Base-by-base conservation (phyloP, 768 basidiomycete species). In the Porphyrellus cyaneotinctus region DNA sequence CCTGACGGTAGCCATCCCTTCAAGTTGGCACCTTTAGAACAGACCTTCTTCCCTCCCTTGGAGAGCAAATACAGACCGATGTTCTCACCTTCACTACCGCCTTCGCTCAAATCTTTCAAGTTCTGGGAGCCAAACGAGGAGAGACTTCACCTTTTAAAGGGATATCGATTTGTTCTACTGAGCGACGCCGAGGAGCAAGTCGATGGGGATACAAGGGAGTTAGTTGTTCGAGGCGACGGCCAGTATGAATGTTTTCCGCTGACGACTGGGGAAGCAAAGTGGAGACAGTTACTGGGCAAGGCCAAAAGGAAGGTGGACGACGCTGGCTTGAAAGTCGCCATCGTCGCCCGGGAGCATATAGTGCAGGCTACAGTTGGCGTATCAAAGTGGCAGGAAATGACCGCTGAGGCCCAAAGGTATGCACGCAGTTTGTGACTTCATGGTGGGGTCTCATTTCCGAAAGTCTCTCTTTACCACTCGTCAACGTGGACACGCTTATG, bases 51-150 rank as follows among this genome's bases (percentile, higher is more conserved):
- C 8, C 73, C 84, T 1, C 86, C 87, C 0, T 58, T 61, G 2
- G 69, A 78, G 39, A 72, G 71, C 58, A 84, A 83, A 64, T 85
- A 74, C 64, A 78, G 79, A 22, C 88, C 88, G 0, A 51, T 64
- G 0, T 87, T 85, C 54, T 75, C 80, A 14, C 70, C 80, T 1
- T 66, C 75, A 3, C 70, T 89, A 2, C 64, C 76, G 1, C 54
- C 77, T 0, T 54, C 72, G 3, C 72, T 84, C 35, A 83, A 83
- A 63, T 71, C 68, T 0, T 72, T 78, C 62, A 77, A 74, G 24
- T 69, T 79, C 3, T 89, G 88, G 88, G 80, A 84, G 52, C 83
- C 83, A 0, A 84, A 83, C 48, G 83, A 86, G 61, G 81, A 75
- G 50, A 75, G 88, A 10, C 59, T 80, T 10, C 73, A 75, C 43